Evolutionary conservation across 805 yeast species (phyloP).

Genomic region (Debaryomyces castellii): DNA sequence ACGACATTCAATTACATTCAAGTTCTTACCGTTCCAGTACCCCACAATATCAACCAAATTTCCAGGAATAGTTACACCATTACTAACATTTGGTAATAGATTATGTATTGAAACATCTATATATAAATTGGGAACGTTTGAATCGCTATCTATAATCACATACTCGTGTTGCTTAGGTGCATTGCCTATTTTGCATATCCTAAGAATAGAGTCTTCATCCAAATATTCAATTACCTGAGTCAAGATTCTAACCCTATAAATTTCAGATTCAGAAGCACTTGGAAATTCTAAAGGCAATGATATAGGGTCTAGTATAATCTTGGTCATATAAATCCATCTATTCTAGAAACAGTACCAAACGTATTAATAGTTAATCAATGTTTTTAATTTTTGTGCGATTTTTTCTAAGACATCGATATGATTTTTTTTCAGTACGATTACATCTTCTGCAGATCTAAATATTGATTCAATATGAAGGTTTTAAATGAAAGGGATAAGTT

Average conservation of each 20-base stretch:
- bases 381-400: neutral
- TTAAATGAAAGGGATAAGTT: constrained; percentile 53
- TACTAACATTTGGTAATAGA: neutral
- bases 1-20: constrained; percentile 23
- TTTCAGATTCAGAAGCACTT: constrained; percentile 19
- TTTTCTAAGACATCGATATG: neutral
- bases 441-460: no score
- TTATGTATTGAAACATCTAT: neutral
- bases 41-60: constrained; percentile 29
- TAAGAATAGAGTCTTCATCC: constrained; percentile 9
- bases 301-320: constrained; percentile 27
- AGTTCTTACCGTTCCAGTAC: constrained; percentile 25
- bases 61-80: constrained; percentile 14
- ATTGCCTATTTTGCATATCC: constrained; percentile 17
- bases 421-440: neutral
- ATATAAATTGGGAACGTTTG: neutral
- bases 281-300: constrained; percentile 19
- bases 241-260: constrained; percentile 23
- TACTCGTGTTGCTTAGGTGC: constrained; percentile 12
- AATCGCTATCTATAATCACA: neutral
- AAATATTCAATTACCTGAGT: constrained; percentile 27
- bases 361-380: no score
- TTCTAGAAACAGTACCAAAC: no score
- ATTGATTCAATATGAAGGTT: constrained; percentile 34
- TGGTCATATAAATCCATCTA: constrained; percentile 24